Evolutionary conservation across 78 protist species (phyloP).

Genomic region (Dictyostelium firmibasis): DNA sequence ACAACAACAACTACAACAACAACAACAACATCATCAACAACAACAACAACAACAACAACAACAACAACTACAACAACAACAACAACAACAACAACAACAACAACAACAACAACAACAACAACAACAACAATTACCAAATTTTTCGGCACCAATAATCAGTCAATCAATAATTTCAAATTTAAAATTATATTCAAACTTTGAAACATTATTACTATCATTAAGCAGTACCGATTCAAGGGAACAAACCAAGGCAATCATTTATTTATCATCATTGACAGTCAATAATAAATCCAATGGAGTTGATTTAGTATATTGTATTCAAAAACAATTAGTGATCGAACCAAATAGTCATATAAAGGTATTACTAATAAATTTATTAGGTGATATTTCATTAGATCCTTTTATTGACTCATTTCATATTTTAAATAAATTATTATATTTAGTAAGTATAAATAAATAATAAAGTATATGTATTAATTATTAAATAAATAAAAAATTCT

Average conservation of each 20-base stretch:
- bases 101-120: not conserved
- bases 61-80: not conserved
- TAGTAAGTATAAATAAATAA: not conserved
- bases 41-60: not conserved
- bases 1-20: not conserved
- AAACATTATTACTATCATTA: constrained; percentile 4
- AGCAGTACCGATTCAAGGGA: not conserved
- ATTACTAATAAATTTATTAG: constrained; percentile 8
- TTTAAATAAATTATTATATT: constrained; percentile 3
- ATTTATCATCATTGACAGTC: constrained; percentile 26
- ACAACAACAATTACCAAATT: not conserved
- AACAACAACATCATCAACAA: not conserved
- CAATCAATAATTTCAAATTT: not conserved
- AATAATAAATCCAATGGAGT: constrained; percentile 45
- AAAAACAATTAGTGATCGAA: constrained; percentile 50
- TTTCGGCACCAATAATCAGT: not conserved
- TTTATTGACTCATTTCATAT: constrained; percentile 28
- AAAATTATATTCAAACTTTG: not conserved
- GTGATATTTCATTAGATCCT: constrained; percentile 39
- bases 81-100: not conserved
- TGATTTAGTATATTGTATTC: constrained; percentile 38
- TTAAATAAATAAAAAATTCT: too few species aligned
- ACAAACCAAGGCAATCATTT: constrained; percentile 11
- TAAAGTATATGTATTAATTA: not conserved
- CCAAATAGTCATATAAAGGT: constrained; percentile 41